Conservation (phyloP, 2,329 filamentous ascomycete genomes). For the Xylariales sp. region DNA sequence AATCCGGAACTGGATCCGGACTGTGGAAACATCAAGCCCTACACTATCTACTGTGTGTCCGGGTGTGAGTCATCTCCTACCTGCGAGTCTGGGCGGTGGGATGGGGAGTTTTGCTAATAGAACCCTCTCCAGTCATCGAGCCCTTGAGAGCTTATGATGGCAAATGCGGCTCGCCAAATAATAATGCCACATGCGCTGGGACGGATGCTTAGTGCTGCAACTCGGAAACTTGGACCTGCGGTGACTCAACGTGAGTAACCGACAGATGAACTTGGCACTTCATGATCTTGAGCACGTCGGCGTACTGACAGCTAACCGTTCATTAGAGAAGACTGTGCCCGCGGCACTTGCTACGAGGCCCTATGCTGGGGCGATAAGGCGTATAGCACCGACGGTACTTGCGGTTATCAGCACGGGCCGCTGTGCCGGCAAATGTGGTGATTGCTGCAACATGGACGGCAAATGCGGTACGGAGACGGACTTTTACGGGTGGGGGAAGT, state of each 20-base stretch:
- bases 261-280: neutral
- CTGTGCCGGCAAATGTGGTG: constrained; percentile 11
- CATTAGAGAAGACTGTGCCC: constrained; percentile 16
- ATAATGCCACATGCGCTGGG: constrained; percentile 12
- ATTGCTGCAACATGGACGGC: constrained; percentile 13
- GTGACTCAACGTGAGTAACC: neutral
- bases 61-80: constrained; percentile 13
- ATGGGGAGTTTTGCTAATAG: constrained; percentile 2
- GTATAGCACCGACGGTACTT: constrained; percentile 6
- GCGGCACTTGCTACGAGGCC: constrained; percentile 11
- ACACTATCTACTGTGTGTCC: neutral
- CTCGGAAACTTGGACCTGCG: constrained; percentile 9
- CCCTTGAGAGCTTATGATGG: constrained; percentile 10
- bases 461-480: constrained; percentile 3
- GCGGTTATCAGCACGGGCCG: constrained; percentile 6
- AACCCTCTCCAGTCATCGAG: constrained; percentile 4
- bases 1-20: constrained; percentile 3
- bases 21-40: constrained; percentile 11
- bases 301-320: neutral
- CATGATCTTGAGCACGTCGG: no score
- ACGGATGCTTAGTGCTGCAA: constrained; percentile 5
- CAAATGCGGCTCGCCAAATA: constrained; percentile 11
- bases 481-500: constrained; percentile 10
- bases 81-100: neutral
- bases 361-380: neutral